Evolutionary conservation across 2,329 filamentous ascomycete species (phyloP).

Genomic region (Coleophoma eucalyptorum): DNA sequence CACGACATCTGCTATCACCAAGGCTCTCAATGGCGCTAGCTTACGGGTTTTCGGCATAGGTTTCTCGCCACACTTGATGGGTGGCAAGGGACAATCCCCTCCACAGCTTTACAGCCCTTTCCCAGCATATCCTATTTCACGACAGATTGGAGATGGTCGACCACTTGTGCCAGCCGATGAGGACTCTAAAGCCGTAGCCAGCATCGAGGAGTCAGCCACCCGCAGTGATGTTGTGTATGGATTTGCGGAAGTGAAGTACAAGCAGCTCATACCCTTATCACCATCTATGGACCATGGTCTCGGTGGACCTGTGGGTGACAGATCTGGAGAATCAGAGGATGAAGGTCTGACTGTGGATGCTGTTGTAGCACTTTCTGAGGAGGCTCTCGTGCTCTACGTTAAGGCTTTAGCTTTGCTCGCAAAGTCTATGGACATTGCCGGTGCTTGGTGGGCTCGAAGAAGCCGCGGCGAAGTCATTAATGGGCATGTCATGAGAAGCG

Average conservation of each 20-base stretch:
- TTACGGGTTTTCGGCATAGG: conserved; percentile 68
- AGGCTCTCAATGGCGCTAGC: conserved; percentile 92
- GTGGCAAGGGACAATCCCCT: conserved; percentile 64
- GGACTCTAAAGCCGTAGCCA: conserved; percentile 72
- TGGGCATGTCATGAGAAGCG: conserved; percentile 34
- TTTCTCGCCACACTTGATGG: conserved; percentile 56
- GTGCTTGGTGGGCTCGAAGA: conserved; percentile 84
- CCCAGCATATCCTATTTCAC: conserved; percentile 74
- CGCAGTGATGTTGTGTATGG: conserved; percentile 95
- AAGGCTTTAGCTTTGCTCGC: conserved; percentile 88
- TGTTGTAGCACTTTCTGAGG: conserved; percentile 82
- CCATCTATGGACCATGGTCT: conserved; percentile 73
- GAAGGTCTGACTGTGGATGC: conserved; percentile 82
- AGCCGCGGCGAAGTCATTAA: conserved; percentile 58
- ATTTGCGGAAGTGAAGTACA: conserved; percentile 97
- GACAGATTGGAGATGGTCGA: conserved; percentile 66
- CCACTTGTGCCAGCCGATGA: conserved; percentile 65
- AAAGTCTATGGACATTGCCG: conserved; percentile 93
- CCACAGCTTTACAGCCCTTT: conserved; percentile 77
- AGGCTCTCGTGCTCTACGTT: conserved; percentile 92
- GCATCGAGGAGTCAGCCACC: conserved; percentile 88
- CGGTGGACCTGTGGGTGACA: conserved; percentile 55
- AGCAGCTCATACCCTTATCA: conserved; percentile 86
- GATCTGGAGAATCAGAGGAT: conserved; percentile 56
- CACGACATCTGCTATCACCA: conserved; percentile 87